These are phyloP conservation scores for Zymoseptoria brevis DNA, from an alignment of 2,329 filamentous ascomycete species.

Conservation along the genomic window DNA sequence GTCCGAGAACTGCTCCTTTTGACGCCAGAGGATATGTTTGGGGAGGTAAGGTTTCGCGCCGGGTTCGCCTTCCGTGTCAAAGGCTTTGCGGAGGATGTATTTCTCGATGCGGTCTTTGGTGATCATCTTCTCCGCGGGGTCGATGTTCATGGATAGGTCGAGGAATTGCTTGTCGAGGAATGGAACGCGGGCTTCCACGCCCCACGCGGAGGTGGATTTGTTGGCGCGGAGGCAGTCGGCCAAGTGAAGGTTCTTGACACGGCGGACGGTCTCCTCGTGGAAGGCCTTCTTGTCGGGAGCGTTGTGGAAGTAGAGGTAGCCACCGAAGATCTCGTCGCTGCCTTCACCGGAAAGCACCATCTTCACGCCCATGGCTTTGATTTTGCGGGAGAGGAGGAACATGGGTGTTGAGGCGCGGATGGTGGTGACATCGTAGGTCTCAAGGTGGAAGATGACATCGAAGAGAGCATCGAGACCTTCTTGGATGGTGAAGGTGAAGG, in stretches of 20 bases:
- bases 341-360: slow-evolving; percentile 98
- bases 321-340: slow-evolving; percentile 95
- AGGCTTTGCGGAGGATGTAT: slow-evolving; percentile 95
- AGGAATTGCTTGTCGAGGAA: slow-evolving; percentile 98
- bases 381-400: slow-evolving; percentile 96
- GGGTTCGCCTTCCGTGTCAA: slow-evolving; percentile 76
- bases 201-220: slow-evolving; percentile 98
- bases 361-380: slow-evolving; percentile 99
- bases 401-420: slow-evolving; percentile 97
- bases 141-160: slow-evolving; percentile 84
- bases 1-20: slow-evolving; percentile 98
- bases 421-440: slow-evolving; percentile 96
- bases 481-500: slow-evolving; percentile 96
- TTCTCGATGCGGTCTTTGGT: slow-evolving; percentile 78
- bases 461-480: slow-evolving; percentile 94
- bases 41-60: slow-evolving; percentile 80
- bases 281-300: slow-evolving; percentile 87
- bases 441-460: slow-evolving; percentile 96
- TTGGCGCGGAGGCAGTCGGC: slow-evolving; percentile 96
- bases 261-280: slow-evolving; percentile 87
- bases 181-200: slow-evolving; percentile 91
- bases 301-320: slow-evolving; percentile 96
- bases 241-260: slow-evolving; percentile 92
- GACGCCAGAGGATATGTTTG: slow-evolving; percentile 89
- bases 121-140: slow-evolving; percentile 94